These are phyloP conservation scores for Pseudogymnoascus sp. DNA, from an alignment of 2,329 filamentous ascomycete genomes.

Conservation along the genomic window DNA sequence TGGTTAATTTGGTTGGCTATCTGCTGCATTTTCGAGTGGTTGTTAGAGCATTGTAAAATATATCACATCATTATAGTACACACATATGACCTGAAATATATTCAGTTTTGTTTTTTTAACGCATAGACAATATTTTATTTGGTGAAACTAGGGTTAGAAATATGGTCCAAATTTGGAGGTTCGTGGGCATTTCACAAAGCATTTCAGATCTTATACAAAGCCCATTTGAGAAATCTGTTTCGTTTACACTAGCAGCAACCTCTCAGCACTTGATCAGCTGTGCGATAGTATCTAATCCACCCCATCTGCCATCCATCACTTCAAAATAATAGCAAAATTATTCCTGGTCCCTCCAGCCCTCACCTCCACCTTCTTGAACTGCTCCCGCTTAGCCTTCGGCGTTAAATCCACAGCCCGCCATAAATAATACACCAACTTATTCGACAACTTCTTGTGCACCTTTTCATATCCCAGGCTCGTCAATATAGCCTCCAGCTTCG, in stretches of 20 bases:
- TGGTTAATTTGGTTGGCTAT: background rate
- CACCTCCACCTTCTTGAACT: constrained; percentile 68
- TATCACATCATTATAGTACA: background rate
- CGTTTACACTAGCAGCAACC: constrained; percentile 10
- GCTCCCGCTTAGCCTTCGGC: constrained; percentile 21
- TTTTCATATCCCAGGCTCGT: constrained; percentile 64
- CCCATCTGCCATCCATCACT: constrained; percentile 20
- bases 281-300: constrained; percentile 2
- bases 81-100: background rate
- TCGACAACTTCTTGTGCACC: constrained; percentile 62
- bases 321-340: constrained; percentile 79
- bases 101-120: background rate
- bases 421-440: constrained; percentile 85
- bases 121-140: background rate
- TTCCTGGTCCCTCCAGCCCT: constrained; percentile 72
- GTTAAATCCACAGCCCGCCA: constrained; percentile 51
- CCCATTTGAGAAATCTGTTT: constrained; percentile 5
- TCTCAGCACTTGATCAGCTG: constrained; percentile 9
- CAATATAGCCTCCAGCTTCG: constrained; percentile 67
- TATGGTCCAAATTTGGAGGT: background rate
- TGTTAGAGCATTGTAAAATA: background rate
- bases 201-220: background rate
- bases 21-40: background rate
- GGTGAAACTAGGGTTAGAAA: background rate
- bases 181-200: background rate